Percentiles rank a stretch among this genome's conserved stretches.
Evolutionary conservation across 805 yeast genomes (phyloP).

Genomic region (Saccharomycopsis sp.): DNA sequence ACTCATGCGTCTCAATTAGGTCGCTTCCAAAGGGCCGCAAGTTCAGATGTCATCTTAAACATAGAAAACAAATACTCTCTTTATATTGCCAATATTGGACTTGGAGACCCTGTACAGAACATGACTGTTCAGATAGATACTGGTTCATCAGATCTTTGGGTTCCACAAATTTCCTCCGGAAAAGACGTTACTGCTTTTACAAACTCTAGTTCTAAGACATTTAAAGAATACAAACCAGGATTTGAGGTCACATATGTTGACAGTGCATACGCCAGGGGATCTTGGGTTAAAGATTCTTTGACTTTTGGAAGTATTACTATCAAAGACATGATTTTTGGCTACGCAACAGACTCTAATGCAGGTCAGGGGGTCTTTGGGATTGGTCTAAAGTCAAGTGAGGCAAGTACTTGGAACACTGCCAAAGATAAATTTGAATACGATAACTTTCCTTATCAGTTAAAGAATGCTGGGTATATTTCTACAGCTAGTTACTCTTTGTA

Average conservation of each 20-base stretch:
- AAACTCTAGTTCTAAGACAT: background rate
- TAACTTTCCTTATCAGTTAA: conserved; percentile 61
- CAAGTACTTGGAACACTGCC: conserved; percentile 27
- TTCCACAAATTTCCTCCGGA: conserved; percentile 24
- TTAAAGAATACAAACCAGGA: background rate
- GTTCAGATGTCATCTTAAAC: conserved; percentile 6
- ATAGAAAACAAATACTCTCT: conserved; percentile 34
- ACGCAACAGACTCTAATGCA: conserved; percentile 10
- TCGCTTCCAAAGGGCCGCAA: background rate
- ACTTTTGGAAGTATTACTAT: conserved; percentile 6
- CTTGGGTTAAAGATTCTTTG: conserved; percentile 14
- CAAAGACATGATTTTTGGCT: conserved; percentile 12
- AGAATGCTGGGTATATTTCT: conserved; percentile 47
- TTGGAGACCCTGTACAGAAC: conserved; percentile 54
- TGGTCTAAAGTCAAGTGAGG: conserved; percentile 63
- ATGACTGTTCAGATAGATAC: conserved; percentile 61
- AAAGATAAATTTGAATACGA: conserved; percentile 43
- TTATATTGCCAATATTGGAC: conserved; percentile 37
- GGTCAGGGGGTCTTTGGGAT: conserved; percentile 62
- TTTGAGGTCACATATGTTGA: conserved; percentile 13
- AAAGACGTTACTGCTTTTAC: conserved; percentile 1
- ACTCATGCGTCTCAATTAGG: background rate
- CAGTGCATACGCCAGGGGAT: conserved; percentile 10
- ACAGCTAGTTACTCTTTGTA: conserved; percentile 57
- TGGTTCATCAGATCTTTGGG: conserved; percentile 73